These are phyloP conservation scores for Carex pumila DNA, from an alignment of 176 grass and related monocot genomes.

Conservation along the genomic window DNA sequence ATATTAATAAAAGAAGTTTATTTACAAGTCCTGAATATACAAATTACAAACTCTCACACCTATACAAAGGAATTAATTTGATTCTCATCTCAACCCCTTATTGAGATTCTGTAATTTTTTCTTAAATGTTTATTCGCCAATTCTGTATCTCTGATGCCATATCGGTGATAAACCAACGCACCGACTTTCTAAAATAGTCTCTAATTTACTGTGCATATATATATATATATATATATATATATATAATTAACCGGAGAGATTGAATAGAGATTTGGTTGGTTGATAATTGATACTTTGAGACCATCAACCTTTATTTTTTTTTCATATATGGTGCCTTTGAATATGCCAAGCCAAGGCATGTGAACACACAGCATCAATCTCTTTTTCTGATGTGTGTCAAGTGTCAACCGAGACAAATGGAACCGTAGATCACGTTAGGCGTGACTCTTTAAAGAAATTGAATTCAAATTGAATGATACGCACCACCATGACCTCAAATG, in stretches of 20 bases:
- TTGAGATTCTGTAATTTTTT: too few species aligned
- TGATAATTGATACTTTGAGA: background rate
- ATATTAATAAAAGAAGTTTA: too few species aligned
- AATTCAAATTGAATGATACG: slow-evolving; percentile 6
- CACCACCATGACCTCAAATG: background rate
- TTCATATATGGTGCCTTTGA: background rate
- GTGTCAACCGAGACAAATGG: slow-evolving; percentile 21
- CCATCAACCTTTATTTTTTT: background rate
- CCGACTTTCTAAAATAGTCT: background rate
- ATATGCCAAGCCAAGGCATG: slow-evolving; percentile 12
- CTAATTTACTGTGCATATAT: background rate
- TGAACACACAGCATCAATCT: slow-evolving; percentile 23
- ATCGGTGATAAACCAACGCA: too few species aligned
- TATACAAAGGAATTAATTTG: too few species aligned
- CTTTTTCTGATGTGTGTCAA: background rate
- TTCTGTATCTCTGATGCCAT: too few species aligned
- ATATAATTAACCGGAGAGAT: background rate
- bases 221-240: background rate
- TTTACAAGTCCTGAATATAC: too few species aligned
- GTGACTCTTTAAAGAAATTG: slow-evolving; percentile 16
- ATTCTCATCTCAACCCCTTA: too few species aligned
- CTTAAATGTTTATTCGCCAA: too few species aligned
- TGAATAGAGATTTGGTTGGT: background rate
- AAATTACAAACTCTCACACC: too few species aligned
- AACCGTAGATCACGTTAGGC: slow-evolving; percentile 29